A percentile compares a stretch with the other conserved stretches of the same genome.
Conservation (phyloP, 129 eudicot species). For the Calendula officinalis region DNA sequence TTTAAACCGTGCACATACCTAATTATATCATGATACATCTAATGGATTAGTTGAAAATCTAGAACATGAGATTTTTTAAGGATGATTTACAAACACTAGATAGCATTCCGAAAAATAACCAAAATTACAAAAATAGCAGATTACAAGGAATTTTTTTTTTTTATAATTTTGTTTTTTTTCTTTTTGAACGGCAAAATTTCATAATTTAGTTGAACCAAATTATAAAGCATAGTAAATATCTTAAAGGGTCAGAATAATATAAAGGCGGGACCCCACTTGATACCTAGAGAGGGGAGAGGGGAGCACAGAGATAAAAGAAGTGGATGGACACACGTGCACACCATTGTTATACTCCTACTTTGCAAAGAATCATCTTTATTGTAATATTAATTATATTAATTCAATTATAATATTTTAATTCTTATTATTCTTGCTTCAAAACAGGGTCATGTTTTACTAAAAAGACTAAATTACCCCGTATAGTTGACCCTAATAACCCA, state of each 20-base stretch:
- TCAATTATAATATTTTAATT: neutral
- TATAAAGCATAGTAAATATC: conserved; percentile 8
- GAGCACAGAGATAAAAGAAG: conserved; percentile 32
- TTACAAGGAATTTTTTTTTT: too few relatives aligned
- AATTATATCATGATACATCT: too few relatives aligned
- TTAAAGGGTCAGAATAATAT: conserved; percentile 22
- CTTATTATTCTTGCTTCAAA: conserved; percentile 32
- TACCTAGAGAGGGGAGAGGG: conserved; percentile 23
- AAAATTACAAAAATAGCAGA: too few relatives aligned
- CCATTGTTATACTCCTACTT: conserved; percentile 39
- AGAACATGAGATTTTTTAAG: too few relatives aligned
- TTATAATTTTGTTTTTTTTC: too few relatives aligned
- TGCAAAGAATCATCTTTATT: conserved; percentile 29
- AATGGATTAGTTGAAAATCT: too few relatives aligned
- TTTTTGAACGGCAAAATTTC: too few relatives aligned
- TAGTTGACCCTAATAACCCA: neutral
- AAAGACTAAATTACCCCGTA: conserved; percentile 10
- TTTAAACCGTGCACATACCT: too few relatives aligned
- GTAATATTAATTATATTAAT: conserved; percentile 5
- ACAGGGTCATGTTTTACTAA: conserved; percentile 28
- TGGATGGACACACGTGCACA: conserved; percentile 92
- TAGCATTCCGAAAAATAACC: too few relatives aligned
- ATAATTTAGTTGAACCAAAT: too few relatives aligned
- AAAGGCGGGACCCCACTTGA: conserved; percentile 42
- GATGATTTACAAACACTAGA: too few relatives aligned